phyloP scores from a whole-genome alignment of 352 stramenopile genomes.

The Phytopythium sindhum region DNA sequence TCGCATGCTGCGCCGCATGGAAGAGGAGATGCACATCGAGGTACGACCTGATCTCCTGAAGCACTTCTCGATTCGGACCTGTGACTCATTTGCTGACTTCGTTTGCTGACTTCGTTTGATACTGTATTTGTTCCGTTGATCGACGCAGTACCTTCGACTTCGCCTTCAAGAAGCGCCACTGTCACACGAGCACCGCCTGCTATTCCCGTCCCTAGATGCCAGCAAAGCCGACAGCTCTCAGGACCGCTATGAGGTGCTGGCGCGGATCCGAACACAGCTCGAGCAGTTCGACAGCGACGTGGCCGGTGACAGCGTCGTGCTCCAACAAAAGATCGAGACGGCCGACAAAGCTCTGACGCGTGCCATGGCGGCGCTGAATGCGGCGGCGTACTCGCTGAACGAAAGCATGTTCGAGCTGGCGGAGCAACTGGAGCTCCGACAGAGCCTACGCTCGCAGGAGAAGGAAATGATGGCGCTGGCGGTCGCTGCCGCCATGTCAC shows the following conservation, averaged over 20 bases:
- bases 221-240: not conserved
- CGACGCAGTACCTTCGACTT: conserved; percentile 62
- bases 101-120: not conserved
- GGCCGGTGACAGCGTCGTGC: conserved; percentile 62
- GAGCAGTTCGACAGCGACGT: conserved; percentile 57
- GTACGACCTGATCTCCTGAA: conserved; percentile 13
- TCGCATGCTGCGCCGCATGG: conserved; percentile 46
- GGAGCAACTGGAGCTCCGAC: conserved; percentile 45
- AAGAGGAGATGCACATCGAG: conserved; percentile 70
- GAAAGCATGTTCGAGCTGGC: conserved; percentile 63
- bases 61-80: not conserved
- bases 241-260: conserved; percentile 31
- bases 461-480: conserved; percentile 36
- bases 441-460: conserved; percentile 41
- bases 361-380: conserved; percentile 46
- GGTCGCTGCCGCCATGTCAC: conserved; percentile 28
- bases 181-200: conserved; percentile 54
- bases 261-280: conserved; percentile 60
- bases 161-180: conserved; percentile 58
- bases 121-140: not conserved
- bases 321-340: conserved; percentile 77
- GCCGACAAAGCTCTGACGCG: conserved; percentile 54
- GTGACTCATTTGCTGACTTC: not conserved
- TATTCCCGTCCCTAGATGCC: conserved; percentile 68
- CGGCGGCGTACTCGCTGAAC: conserved; percentile 55